Evolutionary conservation across 2,329 filamentous ascomycete genomes (phyloP).

Genomic region (Cadophora luteo-olivacea): DNA sequence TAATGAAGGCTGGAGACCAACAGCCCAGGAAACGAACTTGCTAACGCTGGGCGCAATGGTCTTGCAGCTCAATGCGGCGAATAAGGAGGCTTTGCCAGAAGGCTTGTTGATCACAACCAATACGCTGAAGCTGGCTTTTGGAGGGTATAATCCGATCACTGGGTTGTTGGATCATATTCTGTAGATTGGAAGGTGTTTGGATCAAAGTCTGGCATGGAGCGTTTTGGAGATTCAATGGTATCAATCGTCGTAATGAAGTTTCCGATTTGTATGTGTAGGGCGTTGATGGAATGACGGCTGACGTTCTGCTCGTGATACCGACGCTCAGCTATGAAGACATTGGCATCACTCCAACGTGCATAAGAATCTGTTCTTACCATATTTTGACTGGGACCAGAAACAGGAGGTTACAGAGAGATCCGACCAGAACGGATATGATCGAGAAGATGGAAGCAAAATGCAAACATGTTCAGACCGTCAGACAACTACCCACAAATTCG

Average conservation of each 20-base stretch:
- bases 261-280: background rate
- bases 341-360: no score
- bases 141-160: slow-evolving; percentile 34
- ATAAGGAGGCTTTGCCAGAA: slow-evolving; percentile 33
- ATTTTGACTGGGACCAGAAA: no score
- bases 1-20: slow-evolving; percentile 45
- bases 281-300: background rate
- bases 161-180: slow-evolving; percentile 26
- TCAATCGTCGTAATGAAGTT: background rate
- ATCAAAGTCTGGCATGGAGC: background rate
- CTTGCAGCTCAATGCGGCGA: slow-evolving; percentile 30
- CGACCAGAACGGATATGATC: background rate
- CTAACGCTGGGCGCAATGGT: slow-evolving; percentile 32
- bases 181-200: background rate
- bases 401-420: no score
- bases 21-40: slow-evolving; percentile 31
- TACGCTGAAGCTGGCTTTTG: slow-evolving; percentile 31
- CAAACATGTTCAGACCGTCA: background rate
- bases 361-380: no score
- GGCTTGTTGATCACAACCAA: slow-evolving; percentile 29
- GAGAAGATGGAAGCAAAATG: background rate
- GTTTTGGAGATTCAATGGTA: background rate
- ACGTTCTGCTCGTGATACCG: background rate
- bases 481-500: background rate
- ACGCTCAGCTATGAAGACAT: no score